These are phyloP conservation scores for Clitoria ternatea DNA, from an alignment of 306 rosid genomes.

Conservation along the genomic window DNA sequence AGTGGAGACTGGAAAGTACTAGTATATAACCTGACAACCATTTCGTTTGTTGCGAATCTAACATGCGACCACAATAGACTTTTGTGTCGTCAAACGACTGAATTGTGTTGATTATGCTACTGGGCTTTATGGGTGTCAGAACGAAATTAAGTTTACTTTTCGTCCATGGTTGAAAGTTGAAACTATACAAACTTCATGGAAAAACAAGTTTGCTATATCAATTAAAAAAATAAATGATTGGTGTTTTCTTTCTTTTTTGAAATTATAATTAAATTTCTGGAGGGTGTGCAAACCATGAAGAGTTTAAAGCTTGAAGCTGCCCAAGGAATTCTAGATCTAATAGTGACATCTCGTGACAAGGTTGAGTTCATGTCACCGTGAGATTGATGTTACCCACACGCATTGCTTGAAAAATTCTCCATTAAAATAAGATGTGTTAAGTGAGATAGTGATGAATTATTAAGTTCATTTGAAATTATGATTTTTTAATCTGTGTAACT, in stretches of 20 bases:
- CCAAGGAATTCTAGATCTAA: too few relatives aligned
- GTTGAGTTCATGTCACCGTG: background rate
- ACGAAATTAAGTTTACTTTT: background rate
- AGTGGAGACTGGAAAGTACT: background rate
- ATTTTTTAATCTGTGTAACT: too few relatives aligned
- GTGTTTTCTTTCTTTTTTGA: background rate
- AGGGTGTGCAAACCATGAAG: background rate
- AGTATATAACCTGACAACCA: background rate
- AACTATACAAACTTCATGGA: background rate
- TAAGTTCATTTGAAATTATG: too few relatives aligned
- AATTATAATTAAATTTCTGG: background rate
- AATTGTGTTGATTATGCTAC: background rate
- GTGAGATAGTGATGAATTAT: too few relatives aligned
- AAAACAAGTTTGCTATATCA: background rate
- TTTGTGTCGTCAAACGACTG: background rate
- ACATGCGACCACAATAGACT: background rate
- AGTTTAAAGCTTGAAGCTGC: background rate
- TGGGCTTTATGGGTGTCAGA: background rate
- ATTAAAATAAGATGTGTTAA: too few relatives aligned
- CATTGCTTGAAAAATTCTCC: too few relatives aligned
- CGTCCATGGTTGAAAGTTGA: too few relatives aligned
- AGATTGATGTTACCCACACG: background rate
- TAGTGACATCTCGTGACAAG: too few relatives aligned
- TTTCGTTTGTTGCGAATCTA: constrained; percentile 10
- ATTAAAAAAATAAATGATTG: background rate